These are phyloP conservation scores for Elaphomyces granulatus DNA, from an alignment of 495 filamentous ascomycete species.

Conservation along the genomic window DNA sequence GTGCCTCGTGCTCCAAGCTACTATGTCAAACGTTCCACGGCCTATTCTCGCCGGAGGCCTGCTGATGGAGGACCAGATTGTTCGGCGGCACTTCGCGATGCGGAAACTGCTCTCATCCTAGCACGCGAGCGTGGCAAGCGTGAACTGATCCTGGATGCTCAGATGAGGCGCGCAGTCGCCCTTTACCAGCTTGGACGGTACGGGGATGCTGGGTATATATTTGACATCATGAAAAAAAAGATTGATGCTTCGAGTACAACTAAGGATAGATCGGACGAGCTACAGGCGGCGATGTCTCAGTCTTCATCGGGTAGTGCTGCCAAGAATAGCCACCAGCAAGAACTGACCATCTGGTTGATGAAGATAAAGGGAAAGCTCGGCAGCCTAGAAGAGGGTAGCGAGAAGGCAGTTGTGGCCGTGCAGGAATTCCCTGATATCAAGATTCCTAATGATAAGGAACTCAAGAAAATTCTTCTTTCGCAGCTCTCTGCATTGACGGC, in stretches of 20 bases:
- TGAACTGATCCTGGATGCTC: constrained; percentile 64
- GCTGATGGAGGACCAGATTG: constrained; percentile 32
- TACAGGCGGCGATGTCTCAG: constrained; percentile 21
- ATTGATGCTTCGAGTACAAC: constrained; percentile 2
- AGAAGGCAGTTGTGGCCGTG: constrained; percentile 40
- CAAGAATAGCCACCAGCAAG: constrained; percentile 38
- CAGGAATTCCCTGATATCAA: constrained; percentile 48
- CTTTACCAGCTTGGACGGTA: constrained; percentile 55
- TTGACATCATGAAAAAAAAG: constrained; percentile 39
- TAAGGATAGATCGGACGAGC: constrained; percentile 17
- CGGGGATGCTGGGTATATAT: constrained; percentile 62
- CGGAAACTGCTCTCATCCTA: constrained; percentile 57
- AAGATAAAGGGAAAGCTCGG: constrained; percentile 38
- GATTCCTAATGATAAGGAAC: constrained; percentile 26
- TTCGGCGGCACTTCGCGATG: constrained; percentile 55
- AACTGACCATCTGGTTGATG: constrained; percentile 45
- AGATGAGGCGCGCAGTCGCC: constrained; percentile 66
- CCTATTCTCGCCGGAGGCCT: constrained; percentile 52
- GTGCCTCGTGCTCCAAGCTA: constrained; percentile 60
- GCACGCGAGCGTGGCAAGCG: constrained; percentile 62
- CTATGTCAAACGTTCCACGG: constrained; percentile 77
- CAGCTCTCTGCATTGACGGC: background rate
- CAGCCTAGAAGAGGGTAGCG: constrained; percentile 45
- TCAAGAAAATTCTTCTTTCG: constrained; percentile 13
- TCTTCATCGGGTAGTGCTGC: constrained; percentile 19